Conservation (phyloP, 306 rosid species). For the Fagus crenata region DNA sequence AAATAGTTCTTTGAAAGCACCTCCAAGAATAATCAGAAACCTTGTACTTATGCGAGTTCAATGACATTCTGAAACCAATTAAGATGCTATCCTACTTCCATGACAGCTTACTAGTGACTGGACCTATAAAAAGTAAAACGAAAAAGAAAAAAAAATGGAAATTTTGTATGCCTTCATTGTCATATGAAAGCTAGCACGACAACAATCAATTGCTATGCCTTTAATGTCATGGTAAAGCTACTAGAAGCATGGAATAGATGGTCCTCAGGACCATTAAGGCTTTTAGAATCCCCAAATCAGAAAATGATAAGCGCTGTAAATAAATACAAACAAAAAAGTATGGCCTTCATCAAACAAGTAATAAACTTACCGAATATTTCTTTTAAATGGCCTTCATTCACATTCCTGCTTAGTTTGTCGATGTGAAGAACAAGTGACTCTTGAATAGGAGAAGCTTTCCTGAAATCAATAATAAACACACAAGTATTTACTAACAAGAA, state of each 20-base stretch:
- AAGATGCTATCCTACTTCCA: not conserved
- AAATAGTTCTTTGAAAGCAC: not conserved
- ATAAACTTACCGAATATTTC: conserved; percentile 82
- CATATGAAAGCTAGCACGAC: not conserved
- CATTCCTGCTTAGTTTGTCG: conserved; percentile 91
- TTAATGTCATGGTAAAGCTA: not conserved
- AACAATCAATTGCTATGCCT: not conserved
- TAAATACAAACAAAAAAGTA: not conserved
- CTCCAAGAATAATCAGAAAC: not conserved
- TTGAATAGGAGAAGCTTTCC: conserved; percentile 84
- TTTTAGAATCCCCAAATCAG: not conserved
- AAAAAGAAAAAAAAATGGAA: not conserved
- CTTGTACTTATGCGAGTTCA: not conserved
- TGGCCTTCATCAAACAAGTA: conserved; percentile 18
- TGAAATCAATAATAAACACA: conserved; percentile 34
- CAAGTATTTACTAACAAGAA: not conserved
- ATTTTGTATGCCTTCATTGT: not conserved
- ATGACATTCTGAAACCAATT: not conserved
- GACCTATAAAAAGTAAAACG: not conserved
- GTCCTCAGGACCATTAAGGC: not conserved
- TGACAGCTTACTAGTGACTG: not conserved
- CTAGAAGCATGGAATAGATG: not conserved
- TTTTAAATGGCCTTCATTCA: conserved; percentile 87
- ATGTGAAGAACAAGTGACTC: conserved; percentile 85
- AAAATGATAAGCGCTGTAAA: not conserved